These are phyloP conservation scores for Calonectria henricotiae DNA, from an alignment of 2,329 filamentous ascomycete species.

Conservation along the genomic window DNA sequence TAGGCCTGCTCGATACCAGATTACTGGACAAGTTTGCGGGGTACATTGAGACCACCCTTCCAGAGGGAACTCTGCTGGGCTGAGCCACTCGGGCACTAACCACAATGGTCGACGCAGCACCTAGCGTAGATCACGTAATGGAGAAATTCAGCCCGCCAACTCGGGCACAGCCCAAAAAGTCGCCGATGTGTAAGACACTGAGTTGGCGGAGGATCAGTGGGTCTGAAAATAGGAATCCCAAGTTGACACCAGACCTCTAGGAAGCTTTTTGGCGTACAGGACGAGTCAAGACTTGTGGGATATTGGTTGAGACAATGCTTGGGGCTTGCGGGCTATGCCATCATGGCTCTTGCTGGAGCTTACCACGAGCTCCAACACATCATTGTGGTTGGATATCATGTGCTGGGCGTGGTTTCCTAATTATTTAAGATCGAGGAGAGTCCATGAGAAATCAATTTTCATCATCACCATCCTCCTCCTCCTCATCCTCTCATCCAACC, in stretches of 20 bases:
- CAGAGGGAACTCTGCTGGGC: background rate
- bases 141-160: background rate
- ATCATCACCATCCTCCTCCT: conserved; percentile 18
- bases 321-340: conserved; percentile 3
- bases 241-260: conserved; percentile 1
- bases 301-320: background rate
- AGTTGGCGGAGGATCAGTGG: conserved; percentile 17
- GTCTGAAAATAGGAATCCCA: conserved; percentile 11
- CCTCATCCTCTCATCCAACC: conserved; percentile 1
- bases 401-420: background rate
- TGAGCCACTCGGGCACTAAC: conserved; percentile 14
- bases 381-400: background rate
- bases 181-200: conserved; percentile 18
- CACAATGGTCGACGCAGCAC: background rate
- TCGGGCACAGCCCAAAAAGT: conserved; percentile 15
- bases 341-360: background rate
- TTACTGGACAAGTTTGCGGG: conserved; percentile 6
- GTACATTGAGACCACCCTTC: conserved; percentile 8
- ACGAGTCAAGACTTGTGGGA: background rate
- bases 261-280: background rate
- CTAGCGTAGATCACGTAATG: conserved; percentile 1
- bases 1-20: background rate
- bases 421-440: background rate
- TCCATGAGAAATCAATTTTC: conserved; percentile 3
- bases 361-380: background rate